These are phyloP conservation scores for Teratosphaeria nubilosa DNA, from an alignment of 2,329 filamentous ascomycete genomes.

Conservation along the genomic window DNA sequence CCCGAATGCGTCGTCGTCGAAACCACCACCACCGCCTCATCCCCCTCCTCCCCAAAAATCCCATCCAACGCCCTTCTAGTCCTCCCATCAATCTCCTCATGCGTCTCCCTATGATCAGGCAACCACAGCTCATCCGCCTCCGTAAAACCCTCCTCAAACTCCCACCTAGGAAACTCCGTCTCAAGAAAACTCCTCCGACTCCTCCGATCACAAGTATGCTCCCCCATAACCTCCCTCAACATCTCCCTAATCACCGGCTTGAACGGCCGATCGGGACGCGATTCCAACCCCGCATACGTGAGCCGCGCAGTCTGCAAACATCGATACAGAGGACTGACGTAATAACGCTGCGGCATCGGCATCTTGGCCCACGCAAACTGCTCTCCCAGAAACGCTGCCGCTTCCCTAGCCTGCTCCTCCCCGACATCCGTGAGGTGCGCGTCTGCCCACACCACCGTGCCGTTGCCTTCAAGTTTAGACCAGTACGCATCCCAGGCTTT, in stretches of 20 bases:
- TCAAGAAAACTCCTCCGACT: slow-evolving; percentile 46
- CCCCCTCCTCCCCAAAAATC: slow-evolving; percentile 40
- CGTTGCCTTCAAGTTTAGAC: slow-evolving; percentile 54
- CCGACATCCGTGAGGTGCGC: slow-evolving; percentile 51
- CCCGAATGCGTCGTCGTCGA: slow-evolving; percentile 51
- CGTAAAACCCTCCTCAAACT: slow-evolving; percentile 51
- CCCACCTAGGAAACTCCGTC: slow-evolving; percentile 42
- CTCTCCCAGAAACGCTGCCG: slow-evolving; percentile 49
- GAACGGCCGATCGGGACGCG: slow-evolving; percentile 45
- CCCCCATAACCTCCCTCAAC: slow-evolving; percentile 55
- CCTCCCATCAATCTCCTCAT: slow-evolving; percentile 30
- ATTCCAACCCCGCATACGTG: slow-evolving; percentile 46
- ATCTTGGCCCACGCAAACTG: slow-evolving; percentile 45
- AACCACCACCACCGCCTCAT: slow-evolving; percentile 39
- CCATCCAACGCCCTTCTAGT: slow-evolving; percentile 38
- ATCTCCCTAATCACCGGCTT: slow-evolving; percentile 51
- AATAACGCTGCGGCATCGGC: slow-evolving; percentile 54
- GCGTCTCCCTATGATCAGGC: slow-evolving; percentile 38
- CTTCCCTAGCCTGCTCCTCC: slow-evolving; percentile 46
- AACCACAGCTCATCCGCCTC: slow-evolving; percentile 49
- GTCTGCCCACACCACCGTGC: slow-evolving; percentile 53
- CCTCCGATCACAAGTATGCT: slow-evolving; percentile 59
- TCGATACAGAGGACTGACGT: slow-evolving; percentile 53
- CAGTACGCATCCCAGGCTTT: slow-evolving; percentile 61
- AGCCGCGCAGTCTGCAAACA: slow-evolving; percentile 53